These are phyloP conservation scores for Penicillium fimorum DNA, from an alignment of 495 filamentous ascomycete genomes.

Conservation along the genomic window DNA sequence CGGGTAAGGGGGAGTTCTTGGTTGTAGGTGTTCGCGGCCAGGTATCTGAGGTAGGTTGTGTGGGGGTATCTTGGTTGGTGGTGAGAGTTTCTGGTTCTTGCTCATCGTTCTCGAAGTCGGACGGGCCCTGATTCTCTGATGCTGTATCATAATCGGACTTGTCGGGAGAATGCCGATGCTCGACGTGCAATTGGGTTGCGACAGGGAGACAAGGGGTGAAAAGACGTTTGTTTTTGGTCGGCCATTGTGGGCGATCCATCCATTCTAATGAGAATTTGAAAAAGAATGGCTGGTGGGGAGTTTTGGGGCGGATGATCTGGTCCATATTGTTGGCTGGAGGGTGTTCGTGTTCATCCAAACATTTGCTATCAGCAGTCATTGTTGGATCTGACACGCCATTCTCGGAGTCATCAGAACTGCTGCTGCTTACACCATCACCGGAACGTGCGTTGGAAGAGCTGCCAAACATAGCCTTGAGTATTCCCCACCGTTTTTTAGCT, in stretches of 20 bases:
- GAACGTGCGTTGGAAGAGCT: constrained; percentile 29
- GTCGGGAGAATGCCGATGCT: constrained; percentile 32
- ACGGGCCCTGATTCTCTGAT: constrained; percentile 21
- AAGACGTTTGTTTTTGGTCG: constrained; percentile 58
- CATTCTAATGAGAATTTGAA: constrained; percentile 83
- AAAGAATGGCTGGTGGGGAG: constrained; percentile 58
- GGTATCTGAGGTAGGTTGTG: constrained; percentile 11
- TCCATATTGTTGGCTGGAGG: constrained; percentile 24
- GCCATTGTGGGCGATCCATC: constrained; percentile 56
- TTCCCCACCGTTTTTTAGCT: constrained; percentile 64
- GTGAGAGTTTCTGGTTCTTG: constrained; percentile 10
- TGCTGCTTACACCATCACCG: constrained; percentile 32
- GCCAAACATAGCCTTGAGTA: constrained; percentile 67
- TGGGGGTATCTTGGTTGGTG: constrained; percentile 3
- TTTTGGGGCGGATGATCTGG: constrained; percentile 36
- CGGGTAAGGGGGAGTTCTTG: constrained; percentile 25
- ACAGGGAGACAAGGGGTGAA: constrained; percentile 73
- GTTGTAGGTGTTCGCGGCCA: constrained; percentile 16
- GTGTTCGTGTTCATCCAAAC: constrained; percentile 30
- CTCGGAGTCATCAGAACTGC: constrained; percentile 44
- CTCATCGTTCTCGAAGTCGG: constrained; percentile 20
- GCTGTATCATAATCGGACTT: constrained; percentile 31
- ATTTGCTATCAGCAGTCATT: constrained; percentile 27
- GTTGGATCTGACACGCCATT: constrained; percentile 28
- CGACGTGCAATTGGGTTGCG: constrained; percentile 54